A percentile compares a stretch with the other conserved stretches of the same genome.
Conservation (phyloP, 257 asterid species). For the Cruciata laevipes region DNA sequence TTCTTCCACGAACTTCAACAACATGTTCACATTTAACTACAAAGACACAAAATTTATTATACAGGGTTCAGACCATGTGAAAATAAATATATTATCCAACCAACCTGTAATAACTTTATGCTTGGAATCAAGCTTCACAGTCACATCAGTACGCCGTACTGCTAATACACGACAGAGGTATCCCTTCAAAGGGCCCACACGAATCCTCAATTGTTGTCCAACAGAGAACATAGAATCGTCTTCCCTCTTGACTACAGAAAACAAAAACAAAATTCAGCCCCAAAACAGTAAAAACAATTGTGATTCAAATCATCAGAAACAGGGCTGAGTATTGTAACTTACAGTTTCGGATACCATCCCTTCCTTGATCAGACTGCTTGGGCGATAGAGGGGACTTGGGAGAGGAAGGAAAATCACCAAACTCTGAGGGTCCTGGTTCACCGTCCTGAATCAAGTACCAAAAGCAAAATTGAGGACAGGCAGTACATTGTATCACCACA, state of each 20-base stretch:
- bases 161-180: conserved; percentile 86
- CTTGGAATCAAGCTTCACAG: conserved; percentile 95
- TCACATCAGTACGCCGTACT: conserved; percentile 80
- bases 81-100: conserved; percentile 14
- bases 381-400: conserved; percentile 79
- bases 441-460: conserved; percentile 35
- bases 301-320: background rate
- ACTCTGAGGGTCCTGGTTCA: conserved; percentile 54
- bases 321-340: conserved; percentile 28
- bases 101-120: conserved; percentile 85
- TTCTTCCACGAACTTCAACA: conserved; percentile 76
- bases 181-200: conserved; percentile 94
- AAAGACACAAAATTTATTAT: conserved; percentile 17
- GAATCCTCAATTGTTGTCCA: conserved; percentile 80
- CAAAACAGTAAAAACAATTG: conserved; percentile 16
- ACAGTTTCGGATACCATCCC: conserved; percentile 56
- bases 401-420: conserved; percentile 54
- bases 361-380: conserved; percentile 54
- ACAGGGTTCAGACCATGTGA: conserved; percentile 6
- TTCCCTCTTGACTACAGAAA: conserved; percentile 54
- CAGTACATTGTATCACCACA: background rate
- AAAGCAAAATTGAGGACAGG: conserved; percentile 11
- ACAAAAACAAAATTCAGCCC: conserved; percentile 14
- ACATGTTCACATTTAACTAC: conserved; percentile 83
- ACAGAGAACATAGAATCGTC: conserved; percentile 68